Evolutionary conservation across 768 basidiomycete species (phyloP).

Genomic region (Termitomyces sp.): DNA sequence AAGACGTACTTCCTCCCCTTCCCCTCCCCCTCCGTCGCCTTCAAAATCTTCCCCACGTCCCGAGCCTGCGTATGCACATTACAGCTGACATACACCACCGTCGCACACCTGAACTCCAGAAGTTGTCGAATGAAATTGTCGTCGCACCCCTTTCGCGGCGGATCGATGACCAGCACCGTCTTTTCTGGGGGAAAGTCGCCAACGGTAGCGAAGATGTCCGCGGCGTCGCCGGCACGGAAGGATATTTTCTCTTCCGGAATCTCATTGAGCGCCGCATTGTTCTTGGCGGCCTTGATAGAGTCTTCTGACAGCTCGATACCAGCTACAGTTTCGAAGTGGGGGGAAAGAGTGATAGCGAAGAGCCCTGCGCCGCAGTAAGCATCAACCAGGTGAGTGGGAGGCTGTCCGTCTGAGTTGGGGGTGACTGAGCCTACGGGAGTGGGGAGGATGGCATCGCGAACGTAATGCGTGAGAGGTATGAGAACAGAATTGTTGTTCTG

Average conservation of each 20-base stretch:
- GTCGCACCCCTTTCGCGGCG: constrained; percentile 94
- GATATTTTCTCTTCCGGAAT: constrained; percentile 51
- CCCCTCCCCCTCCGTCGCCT: constrained; percentile 32
- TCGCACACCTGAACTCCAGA: constrained; percentile 57
- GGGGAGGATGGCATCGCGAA: constrained; percentile 65
- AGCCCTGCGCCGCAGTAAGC: constrained; percentile 91
- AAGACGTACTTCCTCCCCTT: constrained; percentile 57
- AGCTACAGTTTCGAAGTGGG: constrained; percentile 67
- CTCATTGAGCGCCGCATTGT: constrained; percentile 61
- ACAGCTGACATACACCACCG: constrained; percentile 89
- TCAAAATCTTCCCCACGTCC: constrained; percentile 75
- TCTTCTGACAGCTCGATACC: constrained; percentile 84
- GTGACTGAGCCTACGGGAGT: constrained; percentile 10
- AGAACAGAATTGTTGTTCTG: constrained; percentile 97
- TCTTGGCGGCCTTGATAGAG: constrained; percentile 63
- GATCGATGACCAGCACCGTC: constrained; percentile 80
- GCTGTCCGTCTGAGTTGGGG: constrained; percentile 9
- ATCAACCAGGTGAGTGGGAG: constrained; percentile 86
- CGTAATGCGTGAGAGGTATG: constrained; percentile 78
- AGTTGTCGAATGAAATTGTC: constrained; percentile 73
- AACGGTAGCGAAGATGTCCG: constrained; percentile 75
- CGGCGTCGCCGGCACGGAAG: constrained; percentile 81
- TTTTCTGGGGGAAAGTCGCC: constrained; percentile 55
- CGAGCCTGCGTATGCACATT: constrained; percentile 93
- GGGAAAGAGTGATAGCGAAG: constrained; percentile 80